Percentiles rank a stretch among this genome's conserved stretches.
Conservation (phyloP, 352 stramenopile genomes). For the Phytophthora hybrid region DNA sequence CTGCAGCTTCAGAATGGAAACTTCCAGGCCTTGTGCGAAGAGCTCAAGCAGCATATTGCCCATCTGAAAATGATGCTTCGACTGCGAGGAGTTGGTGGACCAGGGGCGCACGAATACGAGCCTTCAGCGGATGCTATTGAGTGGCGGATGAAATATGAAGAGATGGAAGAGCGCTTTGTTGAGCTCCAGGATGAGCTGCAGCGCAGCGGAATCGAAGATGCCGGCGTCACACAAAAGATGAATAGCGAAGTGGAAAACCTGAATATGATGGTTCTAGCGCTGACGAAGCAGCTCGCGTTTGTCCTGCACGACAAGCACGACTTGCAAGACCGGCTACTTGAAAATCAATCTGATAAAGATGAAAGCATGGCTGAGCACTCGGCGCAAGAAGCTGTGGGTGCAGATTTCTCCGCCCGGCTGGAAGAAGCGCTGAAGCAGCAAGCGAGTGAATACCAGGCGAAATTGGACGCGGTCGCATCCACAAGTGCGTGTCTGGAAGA, state of each 20-base stretch:
- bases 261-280: constrained; percentile 69
- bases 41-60: constrained; percentile 67
- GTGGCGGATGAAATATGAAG: constrained; percentile 87
- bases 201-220: constrained; percentile 21
- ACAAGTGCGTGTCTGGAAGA: constrained; percentile 51
- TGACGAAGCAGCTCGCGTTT: constrained; percentile 73
- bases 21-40: constrained; percentile 54
- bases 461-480: constrained; percentile 46
- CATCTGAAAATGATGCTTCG: constrained; percentile 71
- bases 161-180: constrained; percentile 68
- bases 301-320: constrained; percentile 84
- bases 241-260: constrained; percentile 62
- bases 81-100: constrained; percentile 39
- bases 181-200: constrained; percentile 63
- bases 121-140: constrained; percentile 80
- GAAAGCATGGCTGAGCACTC: constrained; percentile 23
- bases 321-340: constrained; percentile 57
- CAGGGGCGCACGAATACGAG: constrained; percentile 55
- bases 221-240: constrained; percentile 12
- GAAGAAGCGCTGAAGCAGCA: constrained; percentile 57
- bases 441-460: constrained; percentile 53
- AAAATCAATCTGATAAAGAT: constrained; percentile 41
- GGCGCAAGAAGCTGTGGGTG: constrained; percentile 23
- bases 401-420: constrained; percentile 45
- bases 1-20: constrained; percentile 64